phyloP scores from a whole-genome alignment of 768 basidiomycete genomes.

The Saitozyma podzolica region DNA sequence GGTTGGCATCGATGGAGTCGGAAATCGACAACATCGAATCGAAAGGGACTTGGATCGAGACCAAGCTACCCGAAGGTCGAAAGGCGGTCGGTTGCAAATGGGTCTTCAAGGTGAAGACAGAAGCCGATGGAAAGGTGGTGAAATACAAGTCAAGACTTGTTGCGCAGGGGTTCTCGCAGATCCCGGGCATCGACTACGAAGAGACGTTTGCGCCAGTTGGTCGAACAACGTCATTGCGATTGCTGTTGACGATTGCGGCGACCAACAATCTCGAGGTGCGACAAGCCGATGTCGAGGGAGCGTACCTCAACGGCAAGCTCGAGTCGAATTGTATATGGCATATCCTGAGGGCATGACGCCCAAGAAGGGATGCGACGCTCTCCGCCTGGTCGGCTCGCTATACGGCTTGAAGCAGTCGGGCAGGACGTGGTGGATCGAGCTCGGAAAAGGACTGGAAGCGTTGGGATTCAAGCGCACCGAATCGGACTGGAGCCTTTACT shows the following conservation, averaged over 20 bases:
- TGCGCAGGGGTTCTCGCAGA: conserved; percentile 5
- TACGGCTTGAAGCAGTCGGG: conserved; percentile 22
- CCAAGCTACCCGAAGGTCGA: too few relatives aligned
- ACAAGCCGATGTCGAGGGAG: conserved; percentile 15
- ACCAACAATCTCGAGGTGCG: conserved; percentile 10
- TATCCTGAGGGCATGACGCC: conserved; percentile 5
- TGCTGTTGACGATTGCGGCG: conserved; percentile 16
- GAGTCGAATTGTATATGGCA: conserved; percentile 9
- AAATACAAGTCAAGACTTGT: conserved; percentile 10
- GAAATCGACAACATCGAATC: too few relatives aligned
- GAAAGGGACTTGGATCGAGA: too few relatives aligned
- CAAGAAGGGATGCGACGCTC: not conserved
- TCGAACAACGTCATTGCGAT: conserved; percentile 11
- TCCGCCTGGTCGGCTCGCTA: conserved; percentile 7
- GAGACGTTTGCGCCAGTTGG: conserved; percentile 1
- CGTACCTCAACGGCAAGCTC: conserved; percentile 17
- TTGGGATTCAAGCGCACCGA: conserved; percentile 17
- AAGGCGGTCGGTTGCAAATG: not conserved
- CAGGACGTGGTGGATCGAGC: conserved; percentile 16
- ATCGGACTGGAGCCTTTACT: conserved; percentile 23
- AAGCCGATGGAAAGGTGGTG: not conserved
- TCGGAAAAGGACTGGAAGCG: conserved; percentile 5
- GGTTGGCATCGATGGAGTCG: too few relatives aligned
- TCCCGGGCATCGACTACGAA: conserved; percentile 2
- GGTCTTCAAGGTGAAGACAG: conserved; percentile 12